These are phyloP conservation scores for Plasmodium coatneyi DNA, from an alignment of 169 alveolate genomes.

Conservation along the genomic window DNA sequence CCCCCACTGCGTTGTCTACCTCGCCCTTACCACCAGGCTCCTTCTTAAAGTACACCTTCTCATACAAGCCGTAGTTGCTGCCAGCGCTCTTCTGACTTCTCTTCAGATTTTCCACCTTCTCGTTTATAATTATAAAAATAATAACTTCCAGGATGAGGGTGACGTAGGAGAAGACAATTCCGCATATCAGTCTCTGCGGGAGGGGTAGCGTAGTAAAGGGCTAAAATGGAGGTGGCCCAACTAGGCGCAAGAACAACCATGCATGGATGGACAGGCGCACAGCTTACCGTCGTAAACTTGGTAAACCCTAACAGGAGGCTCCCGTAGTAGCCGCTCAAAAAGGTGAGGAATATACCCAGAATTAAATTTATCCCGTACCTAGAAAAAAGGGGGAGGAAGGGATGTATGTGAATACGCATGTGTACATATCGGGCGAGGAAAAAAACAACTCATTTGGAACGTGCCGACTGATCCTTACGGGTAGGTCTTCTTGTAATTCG, in stretches of 20 bases:
- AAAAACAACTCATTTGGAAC: background rate
- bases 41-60: constrained; percentile 4
- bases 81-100: constrained; percentile 13
- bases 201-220: background rate
- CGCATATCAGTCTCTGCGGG: constrained; percentile 41
- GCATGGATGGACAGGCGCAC: background rate
- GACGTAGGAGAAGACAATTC: constrained; percentile 53
- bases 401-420: background rate
- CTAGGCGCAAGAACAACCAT: background rate
- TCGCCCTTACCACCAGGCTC: background rate
- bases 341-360: constrained; percentile 36
- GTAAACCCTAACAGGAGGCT: constrained; percentile 48
- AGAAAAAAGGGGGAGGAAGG: background rate
- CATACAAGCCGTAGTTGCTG: constrained; percentile 29
- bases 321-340: constrained; percentile 60
- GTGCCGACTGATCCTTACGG: constrained; percentile 19
- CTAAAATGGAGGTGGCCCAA: background rate
- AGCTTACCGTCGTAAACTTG: constrained; percentile 54
- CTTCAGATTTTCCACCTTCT: constrained; percentile 23
- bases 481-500: constrained; percentile 39
- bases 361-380: constrained; percentile 63
- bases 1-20: background rate
- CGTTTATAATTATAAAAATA: constrained; percentile 46
- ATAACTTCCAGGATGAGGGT: constrained; percentile 56
- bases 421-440: background rate